Conservation (phyloP, 306 rosid species). For the Quercus gilva region DNA sequence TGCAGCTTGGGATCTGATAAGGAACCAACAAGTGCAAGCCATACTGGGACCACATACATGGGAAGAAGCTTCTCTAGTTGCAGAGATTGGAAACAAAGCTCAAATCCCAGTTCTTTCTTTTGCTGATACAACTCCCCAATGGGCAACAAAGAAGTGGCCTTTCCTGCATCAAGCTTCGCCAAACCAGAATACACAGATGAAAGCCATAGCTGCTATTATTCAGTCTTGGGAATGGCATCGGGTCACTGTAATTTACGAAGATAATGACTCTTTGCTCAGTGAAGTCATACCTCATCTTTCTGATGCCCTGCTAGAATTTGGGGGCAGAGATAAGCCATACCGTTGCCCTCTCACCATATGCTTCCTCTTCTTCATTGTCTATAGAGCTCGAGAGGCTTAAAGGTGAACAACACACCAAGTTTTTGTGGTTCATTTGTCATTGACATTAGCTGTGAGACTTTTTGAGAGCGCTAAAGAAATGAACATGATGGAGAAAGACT, state of each 20-base stretch:
- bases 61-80: constrained; percentile 45
- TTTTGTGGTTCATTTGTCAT: constrained; percentile 39
- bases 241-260: constrained; percentile 44
- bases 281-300: constrained; percentile 32
- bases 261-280: constrained; percentile 28
- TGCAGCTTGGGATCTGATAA: constrained; percentile 47
- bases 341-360: constrained; percentile 35
- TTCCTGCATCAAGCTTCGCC: constrained; percentile 42
- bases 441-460: constrained; percentile 29
- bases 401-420: constrained; percentile 31
- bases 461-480: constrained; percentile 37
- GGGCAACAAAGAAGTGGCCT: constrained; percentile 43
- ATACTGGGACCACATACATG: constrained; percentile 47
- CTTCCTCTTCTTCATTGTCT: constrained; percentile 37
- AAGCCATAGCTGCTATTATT: constrained; percentile 44
- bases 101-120: constrained; percentile 37
- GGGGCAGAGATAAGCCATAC: constrained; percentile 25
- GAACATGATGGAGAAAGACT: constrained; percentile 49
- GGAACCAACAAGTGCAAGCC: constrained; percentile 28
- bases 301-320: constrained; percentile 23
- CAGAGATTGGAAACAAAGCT: constrained; percentile 32
- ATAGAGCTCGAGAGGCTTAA: constrained; percentile 37
- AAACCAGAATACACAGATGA: constrained; percentile 32
- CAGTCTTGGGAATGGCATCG: constrained; percentile 41
- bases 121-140: constrained; percentile 37